These are phyloP conservation scores for Stylosanthes scabra DNA, from an alignment of 331 rosid genomes.

Conservation along the genomic window DNA sequence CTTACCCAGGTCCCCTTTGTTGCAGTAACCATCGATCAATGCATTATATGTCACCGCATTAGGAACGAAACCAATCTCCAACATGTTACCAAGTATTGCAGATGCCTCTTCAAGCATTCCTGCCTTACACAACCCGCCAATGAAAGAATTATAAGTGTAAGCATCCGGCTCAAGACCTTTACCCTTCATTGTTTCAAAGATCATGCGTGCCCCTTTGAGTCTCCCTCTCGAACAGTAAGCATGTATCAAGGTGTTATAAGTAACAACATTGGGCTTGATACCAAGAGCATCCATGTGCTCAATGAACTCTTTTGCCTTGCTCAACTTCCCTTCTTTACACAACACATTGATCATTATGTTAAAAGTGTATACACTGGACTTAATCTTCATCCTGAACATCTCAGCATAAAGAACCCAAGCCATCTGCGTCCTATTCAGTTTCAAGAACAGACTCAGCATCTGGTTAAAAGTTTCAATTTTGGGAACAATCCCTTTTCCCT, in stretches of 20 bases:
- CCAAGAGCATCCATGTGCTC: conserved; percentile 71
- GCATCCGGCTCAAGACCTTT: conserved; percentile 74
- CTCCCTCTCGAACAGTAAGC: conserved; percentile 66
- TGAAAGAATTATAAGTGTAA: conserved; percentile 68
- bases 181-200: conserved; percentile 57
- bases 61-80: conserved; percentile 60
- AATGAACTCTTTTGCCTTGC: conserved; percentile 74
- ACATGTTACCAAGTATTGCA: conserved; percentile 56
- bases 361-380: conserved; percentile 64
- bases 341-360: conserved; percentile 86
- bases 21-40: conserved; percentile 80
- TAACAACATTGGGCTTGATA: conserved; percentile 64
- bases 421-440: conserved; percentile 51
- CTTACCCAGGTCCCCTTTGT: conserved; percentile 68
- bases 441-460: conserved; percentile 65
- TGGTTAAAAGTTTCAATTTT: conserved; percentile 68
- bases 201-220: conserved; percentile 50
- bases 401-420: conserved; percentile 87
- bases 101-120: conserved; percentile 72
- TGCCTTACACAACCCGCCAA: conserved; percentile 68
- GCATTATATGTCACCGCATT: conserved; percentile 74
- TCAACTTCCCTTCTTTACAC: conserved; percentile 85
- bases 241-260: conserved; percentile 77
- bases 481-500: conserved; percentile 52
- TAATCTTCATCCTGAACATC: conserved; percentile 79